phyloP scores from a whole-genome alignment of 75 land plant genomes.

The Selaginella tamariscina region DNA sequence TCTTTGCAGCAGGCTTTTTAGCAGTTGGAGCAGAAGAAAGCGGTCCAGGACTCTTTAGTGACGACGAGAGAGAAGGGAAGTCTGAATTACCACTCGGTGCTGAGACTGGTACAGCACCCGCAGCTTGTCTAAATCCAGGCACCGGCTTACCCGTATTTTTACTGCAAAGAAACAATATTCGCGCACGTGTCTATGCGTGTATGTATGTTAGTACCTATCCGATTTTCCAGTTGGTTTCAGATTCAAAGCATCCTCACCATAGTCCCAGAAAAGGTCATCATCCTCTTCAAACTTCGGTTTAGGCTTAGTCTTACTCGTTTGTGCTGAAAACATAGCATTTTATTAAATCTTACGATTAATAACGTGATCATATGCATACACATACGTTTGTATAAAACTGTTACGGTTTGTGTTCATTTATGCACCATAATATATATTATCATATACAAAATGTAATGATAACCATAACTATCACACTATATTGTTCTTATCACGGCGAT shows the following conservation, averaged over 20 bases:
- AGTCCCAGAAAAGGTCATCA: slow-evolving; percentile 83
- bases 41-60: background rate
- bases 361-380: no score
- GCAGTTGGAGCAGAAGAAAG: slow-evolving; percentile 3
- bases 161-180: no score
- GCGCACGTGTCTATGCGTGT: no score
- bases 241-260: slow-evolving; percentile 19
- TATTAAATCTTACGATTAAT: no score
- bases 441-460: no score
- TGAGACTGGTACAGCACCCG: slow-evolving; percentile 9
- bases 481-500: no score
- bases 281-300: slow-evolving; percentile 32
- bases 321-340: background rate
- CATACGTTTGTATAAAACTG: no score
- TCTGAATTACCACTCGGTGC: slow-evolving; percentile 18
- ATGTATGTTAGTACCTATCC: slow-evolving; percentile 13
- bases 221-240: slow-evolving; percentile 17
- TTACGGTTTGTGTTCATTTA: no score
- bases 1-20: slow-evolving; percentile 35
- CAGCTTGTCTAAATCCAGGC: slow-evolving; percentile 12
- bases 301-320: slow-evolving; percentile 11
- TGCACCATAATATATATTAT: no score
- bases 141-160: background rate
- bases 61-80: slow-evolving; percentile 22
- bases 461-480: no score